These are phyloP conservation scores for Globisporangium splendens DNA, from an alignment of 352 stramenopile species.

Conservation along the genomic window DNA sequence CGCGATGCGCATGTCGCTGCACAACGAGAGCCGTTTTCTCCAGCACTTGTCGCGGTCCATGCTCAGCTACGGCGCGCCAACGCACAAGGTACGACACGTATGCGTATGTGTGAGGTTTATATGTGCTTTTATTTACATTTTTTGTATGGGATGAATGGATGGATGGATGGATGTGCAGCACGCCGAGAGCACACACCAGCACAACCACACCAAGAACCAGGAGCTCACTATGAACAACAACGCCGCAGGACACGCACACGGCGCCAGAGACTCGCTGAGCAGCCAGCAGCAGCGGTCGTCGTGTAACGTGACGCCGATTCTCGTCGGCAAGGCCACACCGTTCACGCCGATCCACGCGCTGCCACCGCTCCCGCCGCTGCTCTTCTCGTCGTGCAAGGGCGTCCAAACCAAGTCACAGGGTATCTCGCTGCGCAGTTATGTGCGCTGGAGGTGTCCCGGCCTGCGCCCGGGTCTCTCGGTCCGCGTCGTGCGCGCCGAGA, in stretches of 20 bases:
- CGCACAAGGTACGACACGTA: conserved; percentile 38
- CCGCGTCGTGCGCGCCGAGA: conserved; percentile 61
- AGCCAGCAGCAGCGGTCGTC: background rate
- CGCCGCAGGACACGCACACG: background rate
- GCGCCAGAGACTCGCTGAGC: background rate
- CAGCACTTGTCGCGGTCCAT: conserved; percentile 73
- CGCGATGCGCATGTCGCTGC: conserved; percentile 59
- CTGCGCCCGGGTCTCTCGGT: conserved; percentile 70
- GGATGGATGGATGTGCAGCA: conserved; percentile 13
- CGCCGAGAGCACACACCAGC: conserved; percentile 13
- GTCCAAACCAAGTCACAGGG: conserved; percentile 26
- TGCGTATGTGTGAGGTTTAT: conserved; percentile 2
- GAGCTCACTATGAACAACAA: conserved; percentile 22
- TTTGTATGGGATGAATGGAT: conserved; percentile 3
- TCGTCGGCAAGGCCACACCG: conserved; percentile 13
- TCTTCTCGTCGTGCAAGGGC: conserved; percentile 48
- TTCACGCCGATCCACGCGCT: conserved; percentile 25
- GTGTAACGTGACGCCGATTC: conserved; percentile 11
- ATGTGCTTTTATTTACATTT: conserved; percentile 6
- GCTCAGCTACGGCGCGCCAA: conserved; percentile 28
- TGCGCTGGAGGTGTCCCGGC: conserved; percentile 38
- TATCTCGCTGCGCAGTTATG: conserved; percentile 52
- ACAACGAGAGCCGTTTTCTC: conserved; percentile 58
- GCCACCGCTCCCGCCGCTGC: conserved; percentile 49
- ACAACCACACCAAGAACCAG: conserved; percentile 29